Percentiles rank a stretch among this genome's conserved stretches.
Evolutionary conservation across 2,329 filamentous ascomycete species (phyloP).

Genomic region (Trichoderma lentiforme): DNA sequence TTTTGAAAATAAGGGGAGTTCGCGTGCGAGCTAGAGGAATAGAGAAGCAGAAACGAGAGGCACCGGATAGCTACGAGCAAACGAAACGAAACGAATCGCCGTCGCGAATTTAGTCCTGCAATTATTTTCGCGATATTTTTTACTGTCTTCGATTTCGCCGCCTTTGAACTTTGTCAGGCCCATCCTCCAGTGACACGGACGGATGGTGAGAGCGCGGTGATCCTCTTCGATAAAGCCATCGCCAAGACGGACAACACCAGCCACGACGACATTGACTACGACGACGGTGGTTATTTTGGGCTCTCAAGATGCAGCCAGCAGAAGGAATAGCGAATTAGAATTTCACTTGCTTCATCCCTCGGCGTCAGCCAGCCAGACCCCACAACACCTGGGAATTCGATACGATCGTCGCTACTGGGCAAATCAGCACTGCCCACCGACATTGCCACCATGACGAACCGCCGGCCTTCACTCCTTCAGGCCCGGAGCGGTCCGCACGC

Average conservation of each 20-base stretch:
- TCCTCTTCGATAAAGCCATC: background rate
- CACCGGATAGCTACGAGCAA: constrained; percentile 4
- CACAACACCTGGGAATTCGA: constrained; percentile 22
- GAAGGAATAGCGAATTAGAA: constrained; percentile 20
- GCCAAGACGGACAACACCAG: background rate
- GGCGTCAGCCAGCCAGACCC: constrained; percentile 19
- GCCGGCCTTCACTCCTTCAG: constrained; percentile 39
- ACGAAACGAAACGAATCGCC: constrained; percentile 18
- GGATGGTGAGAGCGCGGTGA: background rate
- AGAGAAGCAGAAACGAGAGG: background rate
- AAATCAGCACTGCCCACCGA: constrained; percentile 26
- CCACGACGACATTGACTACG: background rate
- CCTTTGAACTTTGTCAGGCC: background rate
- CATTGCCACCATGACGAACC: constrained; percentile 34
- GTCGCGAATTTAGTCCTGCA: background rate
- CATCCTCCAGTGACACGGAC: background rate
- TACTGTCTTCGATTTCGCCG: background rate
- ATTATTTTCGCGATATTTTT: background rate
- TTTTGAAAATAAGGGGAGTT: background rate
- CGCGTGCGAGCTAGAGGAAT: background rate
- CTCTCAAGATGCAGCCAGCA: constrained; percentile 18
- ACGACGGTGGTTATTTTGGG: background rate
- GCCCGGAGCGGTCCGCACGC: constrained; percentile 27
- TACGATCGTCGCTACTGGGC: constrained; percentile 21
- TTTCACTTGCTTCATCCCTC: constrained; percentile 13